Conservation (phyloP, 202 grass and related monocot species). For the Schoenoplectus tabernaemontani region DNA sequence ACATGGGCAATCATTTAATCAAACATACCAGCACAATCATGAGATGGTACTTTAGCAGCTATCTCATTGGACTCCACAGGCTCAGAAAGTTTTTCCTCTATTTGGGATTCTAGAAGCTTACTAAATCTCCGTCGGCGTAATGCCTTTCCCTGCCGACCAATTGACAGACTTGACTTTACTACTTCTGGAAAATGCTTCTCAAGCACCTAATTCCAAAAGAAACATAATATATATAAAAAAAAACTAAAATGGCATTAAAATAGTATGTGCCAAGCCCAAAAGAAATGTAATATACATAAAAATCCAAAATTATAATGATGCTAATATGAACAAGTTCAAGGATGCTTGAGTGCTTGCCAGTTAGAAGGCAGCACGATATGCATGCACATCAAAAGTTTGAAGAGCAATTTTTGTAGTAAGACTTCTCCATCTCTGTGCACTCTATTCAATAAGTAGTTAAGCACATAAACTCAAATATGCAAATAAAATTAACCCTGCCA, state of each 20-base stretch:
- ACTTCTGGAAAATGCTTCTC: constrained; percentile 65
- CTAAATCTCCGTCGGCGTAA: constrained; percentile 46
- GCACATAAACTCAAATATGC: background rate
- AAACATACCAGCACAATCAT: constrained; percentile 10
- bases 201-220: constrained; percentile 46
- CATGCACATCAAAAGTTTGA: constrained; percentile 88
- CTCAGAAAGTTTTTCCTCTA: constrained; percentile 13
- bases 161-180: constrained; percentile 62
- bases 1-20: background rate
- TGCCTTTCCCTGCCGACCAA: constrained; percentile 91
- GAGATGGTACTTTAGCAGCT: constrained; percentile 8
- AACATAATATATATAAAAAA: background rate
- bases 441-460: constrained; percentile 43
- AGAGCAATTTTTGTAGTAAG: constrained; percentile 59
- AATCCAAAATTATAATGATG: background rate
- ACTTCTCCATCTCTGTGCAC: constrained; percentile 83
- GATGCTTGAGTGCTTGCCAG: constrained; percentile 38
- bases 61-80: constrained; percentile 16
- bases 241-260: background rate
- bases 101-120: constrained; percentile 53
- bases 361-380: constrained; percentile 87
- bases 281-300: no score
- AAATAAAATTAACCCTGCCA: background rate
- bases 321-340: constrained; percentile 3
- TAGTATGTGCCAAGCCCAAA: no score